phyloP scores from a whole-genome alignment of 495 filamentous ascomycete genomes.

The Poronia punctata region DNA sequence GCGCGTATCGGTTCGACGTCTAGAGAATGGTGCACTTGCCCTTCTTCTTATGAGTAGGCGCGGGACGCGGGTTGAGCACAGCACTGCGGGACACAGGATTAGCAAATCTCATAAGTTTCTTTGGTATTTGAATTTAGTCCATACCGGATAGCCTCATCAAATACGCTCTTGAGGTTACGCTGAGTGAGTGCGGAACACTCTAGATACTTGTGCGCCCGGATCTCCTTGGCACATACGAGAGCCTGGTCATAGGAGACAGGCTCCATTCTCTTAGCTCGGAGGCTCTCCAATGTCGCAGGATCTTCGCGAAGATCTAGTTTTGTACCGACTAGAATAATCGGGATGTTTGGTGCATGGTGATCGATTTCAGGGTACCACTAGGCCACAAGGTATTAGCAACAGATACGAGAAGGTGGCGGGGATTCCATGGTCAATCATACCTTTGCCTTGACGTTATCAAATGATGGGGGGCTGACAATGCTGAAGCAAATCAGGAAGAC shows the following conservation, averaged over 20 bases:
- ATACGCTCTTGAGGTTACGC: conserved; percentile 92
- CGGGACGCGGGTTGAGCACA: conserved; percentile 71
- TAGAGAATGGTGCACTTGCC: conserved; percentile 72
- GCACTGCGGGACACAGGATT: conserved; percentile 50
- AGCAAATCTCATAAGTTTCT: conserved; percentile 11
- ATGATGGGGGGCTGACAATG: conserved; percentile 92
- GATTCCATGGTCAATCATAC: conserved; percentile 37
- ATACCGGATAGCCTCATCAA: conserved; percentile 94
- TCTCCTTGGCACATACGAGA: conserved; percentile 78
- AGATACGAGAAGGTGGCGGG: neutral
- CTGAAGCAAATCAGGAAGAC: conserved; percentile 99
- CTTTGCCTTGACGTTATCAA: conserved; percentile 97
- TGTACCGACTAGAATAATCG: conserved; percentile 94
- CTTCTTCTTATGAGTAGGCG: conserved; percentile 50
- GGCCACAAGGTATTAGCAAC: conserved; percentile 8
- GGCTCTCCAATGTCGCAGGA: conserved; percentile 63
- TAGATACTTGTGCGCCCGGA: conserved; percentile 87
- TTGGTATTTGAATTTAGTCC: too few relatives aligned
- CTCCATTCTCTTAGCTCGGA: conserved; percentile 82
- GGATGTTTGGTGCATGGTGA: conserved; percentile 90
- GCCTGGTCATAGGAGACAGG: conserved; percentile 88
- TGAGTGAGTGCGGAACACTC: conserved; percentile 98
- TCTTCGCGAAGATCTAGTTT: conserved; percentile 96
- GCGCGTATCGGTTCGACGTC: conserved; percentile 7
- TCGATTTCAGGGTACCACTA: conserved; percentile 97